Conservation (phyloP, 2,329 filamentous ascomycete species). For the Cercospora sp. region DNA sequence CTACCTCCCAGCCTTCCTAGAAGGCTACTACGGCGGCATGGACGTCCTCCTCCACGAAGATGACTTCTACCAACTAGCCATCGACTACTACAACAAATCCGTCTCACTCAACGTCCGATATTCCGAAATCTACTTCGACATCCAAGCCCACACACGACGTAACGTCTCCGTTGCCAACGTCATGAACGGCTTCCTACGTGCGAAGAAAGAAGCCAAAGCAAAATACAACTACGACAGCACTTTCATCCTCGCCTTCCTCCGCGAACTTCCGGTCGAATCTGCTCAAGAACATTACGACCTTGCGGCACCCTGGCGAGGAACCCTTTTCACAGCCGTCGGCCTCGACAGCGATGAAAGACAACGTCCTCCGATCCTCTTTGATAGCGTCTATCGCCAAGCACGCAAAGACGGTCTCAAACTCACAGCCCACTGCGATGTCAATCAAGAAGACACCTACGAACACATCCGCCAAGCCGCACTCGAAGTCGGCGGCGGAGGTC, state of each 20-base stretch:
- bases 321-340: slow-evolving; percentile 49
- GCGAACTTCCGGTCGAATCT: slow-evolving; percentile 44
- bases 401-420: slow-evolving; percentile 47
- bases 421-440: slow-evolving; percentile 56
- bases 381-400: slow-evolving; percentile 44
- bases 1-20: slow-evolving; percentile 20
- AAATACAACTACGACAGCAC: slow-evolving; percentile 9
- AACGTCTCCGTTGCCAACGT: slow-evolving; percentile 40
- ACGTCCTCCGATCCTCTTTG: slow-evolving; percentile 50
- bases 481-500: slow-evolving; percentile 36
- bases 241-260: slow-evolving; percentile 50
- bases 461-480: slow-evolving; percentile 46
- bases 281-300: slow-evolving; percentile 44
- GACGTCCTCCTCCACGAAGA: slow-evolving; percentile 40
- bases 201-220: slow-evolving; percentile 21
- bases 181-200: slow-evolving; percentile 41
- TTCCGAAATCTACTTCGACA: slow-evolving; percentile 48
- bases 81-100: slow-evolving; percentile 42
- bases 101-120: slow-evolving; percentile 45
- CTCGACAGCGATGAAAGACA: slow-evolving; percentile 52
- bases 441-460: slow-evolving; percentile 50
- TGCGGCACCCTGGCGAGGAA: slow-evolving; percentile 45
- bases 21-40: slow-evolving; percentile 31
- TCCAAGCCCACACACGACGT: slow-evolving; percentile 46
- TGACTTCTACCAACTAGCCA: slow-evolving; percentile 47